These are phyloP conservation scores for Clarkia xantiana DNA, from an alignment of 345 rosid species.

Conservation along the genomic window DNA sequence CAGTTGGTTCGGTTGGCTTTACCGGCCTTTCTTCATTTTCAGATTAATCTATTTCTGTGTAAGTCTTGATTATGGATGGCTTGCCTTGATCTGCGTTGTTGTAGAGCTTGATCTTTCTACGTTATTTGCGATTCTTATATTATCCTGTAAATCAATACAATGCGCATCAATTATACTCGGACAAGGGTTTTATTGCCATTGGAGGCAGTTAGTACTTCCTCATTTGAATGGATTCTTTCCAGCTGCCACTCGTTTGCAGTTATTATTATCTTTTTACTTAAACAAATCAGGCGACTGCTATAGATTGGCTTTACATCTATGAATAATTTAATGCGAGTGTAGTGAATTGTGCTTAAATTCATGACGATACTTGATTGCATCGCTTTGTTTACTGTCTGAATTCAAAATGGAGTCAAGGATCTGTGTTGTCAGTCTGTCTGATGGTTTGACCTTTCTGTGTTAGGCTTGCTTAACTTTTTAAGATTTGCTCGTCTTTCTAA, in stretches of 20 bases:
- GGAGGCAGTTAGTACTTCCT: no score
- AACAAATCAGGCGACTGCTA: no score
- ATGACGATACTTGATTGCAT: background rate
- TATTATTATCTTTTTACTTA: no score
- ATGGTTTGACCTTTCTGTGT: background rate
- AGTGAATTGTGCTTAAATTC: background rate
- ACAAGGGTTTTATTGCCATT: no score
- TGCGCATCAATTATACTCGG: no score
- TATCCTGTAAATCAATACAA: no score
- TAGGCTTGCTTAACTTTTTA: background rate
- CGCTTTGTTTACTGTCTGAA: background rate
- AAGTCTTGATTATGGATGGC: background rate
- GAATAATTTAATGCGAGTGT: background rate
- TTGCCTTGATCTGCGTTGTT: conserved; percentile 2
- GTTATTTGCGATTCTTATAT: background rate
- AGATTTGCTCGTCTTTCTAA: background rate
- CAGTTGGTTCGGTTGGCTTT: conserved; percentile 1
- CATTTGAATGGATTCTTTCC: no score
- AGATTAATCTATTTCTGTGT: no score
- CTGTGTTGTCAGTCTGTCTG: no score
- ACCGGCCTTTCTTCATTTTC: background rate
- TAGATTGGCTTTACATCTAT: no score
- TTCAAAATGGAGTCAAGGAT: background rate
- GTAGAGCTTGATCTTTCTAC: background rate
- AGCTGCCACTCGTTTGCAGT: no score